Evolutionary conservation across 331 rosid genomes (phyloP), one percentile per base, ranked within the genome.

Genomic region (Prunus yedoensis): DNA sequence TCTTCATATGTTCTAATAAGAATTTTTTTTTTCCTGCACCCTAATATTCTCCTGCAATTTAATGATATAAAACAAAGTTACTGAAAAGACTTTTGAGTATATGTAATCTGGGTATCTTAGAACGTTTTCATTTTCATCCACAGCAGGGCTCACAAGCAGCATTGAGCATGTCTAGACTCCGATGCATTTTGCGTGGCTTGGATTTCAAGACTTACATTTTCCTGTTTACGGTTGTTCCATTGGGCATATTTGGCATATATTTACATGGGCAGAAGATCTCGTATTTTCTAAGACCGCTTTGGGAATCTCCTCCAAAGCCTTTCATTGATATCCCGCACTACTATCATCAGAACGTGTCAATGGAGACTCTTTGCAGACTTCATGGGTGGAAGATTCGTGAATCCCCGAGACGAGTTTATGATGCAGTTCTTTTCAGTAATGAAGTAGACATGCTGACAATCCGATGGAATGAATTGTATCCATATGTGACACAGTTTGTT

Each of bases 301-400:
- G 98, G 98, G 98, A 93, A 75, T 84, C 90, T 78, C 98, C 97
- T 73, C 98, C 94, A 7, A 88, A 85, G 80, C 85, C 96, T n/a
- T 93, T 93, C 71, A 81, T 88, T 71, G 91, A 91, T 74, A 79
- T 91, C 71, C 92, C 98, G 30, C 98, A 93, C 83, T 93, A 87
- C 74, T 93, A 91, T 73, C 87, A 93, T 2, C 94, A 86, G 71
- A 88, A 93, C 41, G 78, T 91, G 78, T 80, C 96, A 0, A 88
- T 89, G 97, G 93, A 88, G 77, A 75, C 87, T 67, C 94, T 91
- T 41, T 93, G 98, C 89, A 84, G 73, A 59, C 97, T 93, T 69
- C 98, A 93, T 18, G 97, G 98, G 8, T 93, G 98, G 98, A 83
- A 83, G 63, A 79, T 85, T 70, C 97, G 98, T 0, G 98, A 93